Base-by-base conservation (phyloP, 1,284 basidiomycete species). In the Porogramme epimiltina region DNA sequence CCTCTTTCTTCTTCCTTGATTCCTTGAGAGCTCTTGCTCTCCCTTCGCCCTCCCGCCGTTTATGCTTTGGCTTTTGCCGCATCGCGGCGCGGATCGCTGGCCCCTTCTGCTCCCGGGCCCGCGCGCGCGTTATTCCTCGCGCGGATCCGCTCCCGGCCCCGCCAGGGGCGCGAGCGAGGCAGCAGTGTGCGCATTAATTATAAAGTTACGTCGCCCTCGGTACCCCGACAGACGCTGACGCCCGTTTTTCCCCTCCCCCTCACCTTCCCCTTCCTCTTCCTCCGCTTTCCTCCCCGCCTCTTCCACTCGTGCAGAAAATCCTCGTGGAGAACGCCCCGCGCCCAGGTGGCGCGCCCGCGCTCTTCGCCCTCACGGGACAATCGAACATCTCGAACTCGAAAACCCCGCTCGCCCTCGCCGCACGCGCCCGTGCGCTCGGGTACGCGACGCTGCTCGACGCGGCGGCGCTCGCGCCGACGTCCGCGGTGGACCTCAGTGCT, bases 341-440 rank as follows among this genome's bases (percentile, higher is more conserved):
- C 26, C 62, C 63, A 44, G 64, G 72, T 31, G 64, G 72, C 3
- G 61, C 75, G 0, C 80, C 84, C 0, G 79, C 80, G 45, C 77
- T 91, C 11, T 88, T 90, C 56, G 86, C 83, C 8, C 71, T 89
- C 46, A 91, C 89, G 0, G 88, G 80, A 16, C 85, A 86, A 69
- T 91, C 89, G 13, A 91, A 92, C 63, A 82, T 91, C 43, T 81
- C 89, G 9, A 90, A 89, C 62, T 73, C 77, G 52, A 90, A 71
- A 51, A 68, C 68, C 40, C 62, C 69, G 22, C 64, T 71, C n/a
- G 60, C 66, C 2, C 62, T 71, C 42, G 75, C 82, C 54, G 69
- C 73, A 26, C 78, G 83, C 64, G 89, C 89, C 16, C 71, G 80
- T 18, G 79, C 80, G 4, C 74, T 87, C 10, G 89, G 89, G 36